These are phyloP conservation scores for Claviceps quebecensis DNA, from an alignment of 2,329 filamentous ascomycete genomes.

Conservation along the genomic window DNA sequence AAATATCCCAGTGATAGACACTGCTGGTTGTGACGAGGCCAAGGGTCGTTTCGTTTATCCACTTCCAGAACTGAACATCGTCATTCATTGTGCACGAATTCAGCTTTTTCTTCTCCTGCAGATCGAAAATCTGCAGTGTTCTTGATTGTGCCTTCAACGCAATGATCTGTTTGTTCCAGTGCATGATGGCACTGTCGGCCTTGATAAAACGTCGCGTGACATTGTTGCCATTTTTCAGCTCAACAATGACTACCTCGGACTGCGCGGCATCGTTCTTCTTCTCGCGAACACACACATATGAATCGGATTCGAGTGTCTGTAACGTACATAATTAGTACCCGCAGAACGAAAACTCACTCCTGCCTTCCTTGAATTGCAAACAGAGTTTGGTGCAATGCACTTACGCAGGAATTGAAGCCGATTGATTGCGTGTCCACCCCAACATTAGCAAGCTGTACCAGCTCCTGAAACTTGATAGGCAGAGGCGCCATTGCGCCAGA, in stretches of 20 bases:
- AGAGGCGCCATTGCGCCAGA: conserved; percentile 48
- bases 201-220: conserved; percentile 91
- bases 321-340: neutral
- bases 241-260: conserved; percentile 91
- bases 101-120: conserved; percentile 83
- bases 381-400: neutral
- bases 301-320: conserved; percentile 94
- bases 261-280: conserved; percentile 73
- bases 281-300: conserved; percentile 91
- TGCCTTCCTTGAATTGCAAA: neutral
- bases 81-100: conserved; percentile 95
- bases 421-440: conserved; percentile 40
- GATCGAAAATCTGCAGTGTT: conserved; percentile 95
- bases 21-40: conserved; percentile 82
- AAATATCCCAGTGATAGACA: conserved; percentile 97
- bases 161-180: conserved; percentile 92
- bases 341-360: neutral
- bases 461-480: conserved; percentile 88
- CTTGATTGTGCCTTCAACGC: conserved; percentile 87
- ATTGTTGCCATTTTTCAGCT: conserved; percentile 96
- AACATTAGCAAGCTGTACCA: conserved; percentile 50
- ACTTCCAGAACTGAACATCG: conserved; percentile 98
- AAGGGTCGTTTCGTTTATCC: conserved; percentile 80
- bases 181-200: conserved; percentile 99
- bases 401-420: conserved; percentile 68